Evolutionary conservation across 139 green algal genomes (phyloP), one percentile per base, ranked within the genome.

Genomic region (Chlorella sp.): DNA sequence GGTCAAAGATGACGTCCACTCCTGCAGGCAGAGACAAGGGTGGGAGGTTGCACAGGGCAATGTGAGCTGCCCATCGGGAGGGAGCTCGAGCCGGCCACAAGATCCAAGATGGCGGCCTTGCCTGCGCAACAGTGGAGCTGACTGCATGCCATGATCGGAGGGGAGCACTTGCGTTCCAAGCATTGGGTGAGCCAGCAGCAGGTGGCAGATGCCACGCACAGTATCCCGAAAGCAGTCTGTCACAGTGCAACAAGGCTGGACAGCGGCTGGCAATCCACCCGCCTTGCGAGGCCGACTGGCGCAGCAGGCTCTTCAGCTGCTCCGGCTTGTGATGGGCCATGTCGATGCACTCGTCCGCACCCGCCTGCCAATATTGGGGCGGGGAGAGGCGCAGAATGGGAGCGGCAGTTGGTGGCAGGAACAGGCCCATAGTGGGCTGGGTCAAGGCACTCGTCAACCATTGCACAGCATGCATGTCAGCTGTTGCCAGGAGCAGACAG

Each of bases 1-100:
- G 90, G 87, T 98, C 96, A 85, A 97, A 94, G 38, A 98, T 85
- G 0, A 96, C 90, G 79, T 98, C 82, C 9, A 97, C 91, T 30
- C 96, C 95, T 94, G 91, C 39, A 71, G n/a, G 12, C 2, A 56
- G 28, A 20, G 41, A 16, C 5, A 23, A 11, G n/a, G 13, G 17
- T 16, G 28, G 15, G 47, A 51, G 23, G 28, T 51, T 39, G 21
- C 5, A 74, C 67, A 17, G 16, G 28, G 56, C 6, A 23, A 12
- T 17, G n/a, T 11, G 11, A 51, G 74, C 51, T 30, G 25, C 1
- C 26, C 30, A 9, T 25, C 74, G 23, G 30, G 15, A 41, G 39
- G n/a, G n/a, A n/a, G n/a, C n/a, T n/a, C 60, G 12, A 67, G 20
- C 60, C 60, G 28, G 21, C 60, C 60, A 67, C 60, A 6, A 23